Conservation (phyloP, 192 early-diverging fungal genomes). For the Coemansia sp. region DNA sequence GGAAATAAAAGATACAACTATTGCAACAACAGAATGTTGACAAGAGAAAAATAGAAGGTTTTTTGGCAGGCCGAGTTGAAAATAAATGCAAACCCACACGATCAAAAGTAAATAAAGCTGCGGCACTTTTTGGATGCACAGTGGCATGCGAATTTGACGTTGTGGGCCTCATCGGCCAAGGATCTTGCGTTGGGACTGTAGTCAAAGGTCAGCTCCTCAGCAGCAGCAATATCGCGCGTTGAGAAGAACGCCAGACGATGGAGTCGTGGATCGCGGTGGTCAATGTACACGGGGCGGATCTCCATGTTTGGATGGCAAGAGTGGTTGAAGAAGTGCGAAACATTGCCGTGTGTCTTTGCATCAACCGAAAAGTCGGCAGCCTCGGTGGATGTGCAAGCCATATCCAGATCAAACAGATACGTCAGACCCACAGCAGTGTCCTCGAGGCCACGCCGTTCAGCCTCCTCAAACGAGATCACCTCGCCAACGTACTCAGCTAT, state of each 20-base stretch:
- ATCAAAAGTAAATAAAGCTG: conserved; percentile 22
- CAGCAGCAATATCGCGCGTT: conserved; percentile 64
- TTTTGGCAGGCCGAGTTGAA: too few relatives aligned
- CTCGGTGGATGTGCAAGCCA: conserved; percentile 82
- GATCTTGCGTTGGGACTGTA: conserved; percentile 69
- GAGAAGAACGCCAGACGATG: conserved; percentile 94
- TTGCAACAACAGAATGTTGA: neutral
- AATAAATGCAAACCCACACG: neutral
- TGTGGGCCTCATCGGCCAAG: neutral
- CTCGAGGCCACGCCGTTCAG: conserved; percentile 62
- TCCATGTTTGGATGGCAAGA: conserved; percentile 90
- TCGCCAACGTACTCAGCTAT: conserved; percentile 98
- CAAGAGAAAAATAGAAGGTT: neutral
- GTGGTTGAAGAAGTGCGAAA: conserved; percentile 98
- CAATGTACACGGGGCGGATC: conserved; percentile 50
- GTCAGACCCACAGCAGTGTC: conserved; percentile 34
- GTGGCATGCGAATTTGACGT: conserved; percentile 19
- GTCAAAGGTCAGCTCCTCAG: conserved; percentile 93
- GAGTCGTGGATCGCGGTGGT: conserved; percentile 81
- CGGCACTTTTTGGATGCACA: conserved; percentile 37
- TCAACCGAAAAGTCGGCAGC: conserved; percentile 95
- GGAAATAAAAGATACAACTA: neutral
- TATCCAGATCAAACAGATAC: conserved; percentile 72
- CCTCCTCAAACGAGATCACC: conserved; percentile 78
- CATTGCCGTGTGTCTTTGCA: conserved; percentile 84